phyloP scores from a whole-genome alignment of 495 filamentous ascomycete genomes.

The Penicillium ochrochloron region DNA sequence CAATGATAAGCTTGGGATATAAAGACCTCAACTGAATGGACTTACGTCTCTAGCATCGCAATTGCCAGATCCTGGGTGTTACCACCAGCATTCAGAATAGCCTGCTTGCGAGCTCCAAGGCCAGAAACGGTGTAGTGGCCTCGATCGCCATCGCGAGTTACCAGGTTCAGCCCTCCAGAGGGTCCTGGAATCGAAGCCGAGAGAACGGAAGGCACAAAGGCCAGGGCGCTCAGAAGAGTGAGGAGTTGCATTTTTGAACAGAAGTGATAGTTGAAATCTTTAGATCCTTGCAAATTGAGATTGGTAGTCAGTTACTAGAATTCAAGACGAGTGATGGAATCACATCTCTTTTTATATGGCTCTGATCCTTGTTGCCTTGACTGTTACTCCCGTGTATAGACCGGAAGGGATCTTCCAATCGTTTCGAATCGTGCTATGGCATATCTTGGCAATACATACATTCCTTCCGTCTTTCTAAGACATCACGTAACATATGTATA shows the following conservation, averaged over 20 bases:
- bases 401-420: not conserved
- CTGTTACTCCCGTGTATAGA: not conserved
- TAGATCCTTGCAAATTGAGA: not conserved
- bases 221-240: constrained; percentile 12
- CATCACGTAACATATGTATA: not conserved
- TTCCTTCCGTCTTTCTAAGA: not conserved
- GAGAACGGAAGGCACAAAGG: constrained; percentile 15
- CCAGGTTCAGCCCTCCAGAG: not conserved
- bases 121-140: constrained; percentile 38
- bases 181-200: constrained; percentile 6
- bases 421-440: not conserved
- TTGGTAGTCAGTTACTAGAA: not conserved
- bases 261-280: not conserved
- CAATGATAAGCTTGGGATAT: not conserved
- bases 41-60: constrained; percentile 48
- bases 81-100: constrained; percentile 37
- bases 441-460: not conserved
- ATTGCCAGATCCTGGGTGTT: constrained; percentile 46
- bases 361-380: not conserved
- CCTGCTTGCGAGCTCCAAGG: constrained; percentile 42
- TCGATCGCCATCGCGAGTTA: constrained; percentile 29
- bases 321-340: not conserved
- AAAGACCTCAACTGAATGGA: not conserved
- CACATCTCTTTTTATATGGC: not conserved
- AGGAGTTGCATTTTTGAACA: constrained; percentile 11